Base-by-base conservation (phyloP, 768 basidiomycete species). In the Dacryopinax primogenitus region DNA sequence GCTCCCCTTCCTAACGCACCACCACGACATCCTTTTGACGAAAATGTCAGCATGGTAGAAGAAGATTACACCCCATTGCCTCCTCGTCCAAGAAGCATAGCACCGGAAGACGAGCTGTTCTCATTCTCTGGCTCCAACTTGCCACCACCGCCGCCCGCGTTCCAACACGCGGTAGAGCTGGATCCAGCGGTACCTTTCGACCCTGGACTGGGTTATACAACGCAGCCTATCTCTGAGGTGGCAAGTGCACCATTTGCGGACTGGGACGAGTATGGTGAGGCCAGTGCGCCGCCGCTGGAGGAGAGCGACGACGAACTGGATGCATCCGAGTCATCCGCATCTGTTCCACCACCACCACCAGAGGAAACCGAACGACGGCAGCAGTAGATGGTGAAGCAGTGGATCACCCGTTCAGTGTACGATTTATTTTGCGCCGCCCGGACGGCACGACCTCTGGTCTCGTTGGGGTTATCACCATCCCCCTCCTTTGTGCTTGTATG, bases 71-170 rank as follows among this genome's bases (percentile, higher is more conserved):
- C 32, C 15, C 51, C 51, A 7, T 21, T 28, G 21, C 51, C 51
- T 15, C 51, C 51, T 23, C 23, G n/a, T n/a, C n/a, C n/a, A n/a
- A n/a, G 51, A 32, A 58, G 51, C 32, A 58, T 58, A 26, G 51
- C 51, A 26, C 51, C 51, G 11, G 51, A 58, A 18, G 51, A 58
- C 26, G 51, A 58, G 51, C 26, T 58, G 51, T 58, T 58, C 51
- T 13, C 51, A 30, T 58, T 58, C 26, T 58, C 51, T 21, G 51
- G 51, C 11, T 28, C 11, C 51, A 58, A 58, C 51, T 18, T 58
- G 26, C 51, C 51, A 3, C 13, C 51, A 32, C 51, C 51, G 6
- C 51, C 51, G 26, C 51, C 51, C 32, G 51, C 51, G 12, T 58
- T 58, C 51, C 51, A 58, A 32, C 51, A 58, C 18, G 51, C 51